Base-by-base conservation (phyloP, 2,329 filamentous ascomycete genomes). In the Xylaria sp. region DNA sequence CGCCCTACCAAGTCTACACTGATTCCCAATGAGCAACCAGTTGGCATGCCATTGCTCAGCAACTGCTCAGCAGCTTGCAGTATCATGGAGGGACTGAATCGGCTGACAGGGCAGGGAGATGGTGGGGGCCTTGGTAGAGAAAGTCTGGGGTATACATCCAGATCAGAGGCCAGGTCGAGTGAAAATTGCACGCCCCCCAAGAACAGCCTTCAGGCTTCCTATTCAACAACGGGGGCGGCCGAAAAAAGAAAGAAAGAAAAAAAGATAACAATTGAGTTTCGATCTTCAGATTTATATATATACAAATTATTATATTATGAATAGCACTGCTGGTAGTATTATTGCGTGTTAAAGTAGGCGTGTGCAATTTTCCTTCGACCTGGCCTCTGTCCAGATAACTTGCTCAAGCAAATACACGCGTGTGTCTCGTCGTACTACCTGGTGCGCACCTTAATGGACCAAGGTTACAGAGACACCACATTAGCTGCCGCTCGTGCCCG, bases 81-180 rank as follows among this genome's bases (percentile, higher is more conserved):
- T 13, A 32, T 23, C n/a, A n/a, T 4, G 20, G 32, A 20, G 23
- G 53, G n/a, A 30, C 25, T 23, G n/a, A 43, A 64, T 36, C 18
- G 18, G 25, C 25, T 10, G 34, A 45, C 39, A 41, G 60, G 55
- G 60, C 55, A 2, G 3, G 10, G 36, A 57, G 50, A 58, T 34
- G 53, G 59, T 63, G 53, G 59, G 45, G 60, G 36, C 20, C 36
- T 36, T 28, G 36, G 53, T 60, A 55, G 53, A 52, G 30, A 32
- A 60, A 63, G 34, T 52, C 58, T 30, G 65, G 65, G 55, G 65
- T 60, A n/a, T n/a, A n/a, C n/a, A n/a, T n/a, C n/a, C n/a, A n/a
- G n/a, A n/a, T n/a, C n/a, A n/a, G n/a, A n/a, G n/a, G n/a, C n/a
- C n/a, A n/a, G n/a, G n/a, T n/a, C n/a, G n/a, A n/a, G n/a, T n/a